Evolutionary conservation across 2,329 filamentous ascomycete genomes (phyloP).

Genomic region (Microdochium bolleyi): DNA sequence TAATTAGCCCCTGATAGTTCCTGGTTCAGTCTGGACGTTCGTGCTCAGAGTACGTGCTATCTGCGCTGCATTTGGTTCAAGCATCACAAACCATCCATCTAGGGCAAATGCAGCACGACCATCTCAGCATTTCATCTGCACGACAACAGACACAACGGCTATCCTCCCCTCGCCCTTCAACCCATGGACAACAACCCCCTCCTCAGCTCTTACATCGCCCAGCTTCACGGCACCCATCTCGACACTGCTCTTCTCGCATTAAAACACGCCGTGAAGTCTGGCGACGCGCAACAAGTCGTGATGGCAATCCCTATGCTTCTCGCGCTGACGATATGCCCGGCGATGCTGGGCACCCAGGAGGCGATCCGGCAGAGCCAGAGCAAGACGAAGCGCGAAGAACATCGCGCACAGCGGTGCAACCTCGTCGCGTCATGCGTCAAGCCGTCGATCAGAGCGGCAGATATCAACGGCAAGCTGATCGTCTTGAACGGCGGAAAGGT

Average conservation of each 20-base stretch:
- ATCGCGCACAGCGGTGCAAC: constrained; percentile 38
- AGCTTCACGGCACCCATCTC: constrained; percentile 11
- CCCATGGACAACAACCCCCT: background rate
- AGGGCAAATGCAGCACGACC: background rate
- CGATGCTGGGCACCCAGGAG: constrained; percentile 37
- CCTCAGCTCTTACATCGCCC: background rate
- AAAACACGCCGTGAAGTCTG: background rate
- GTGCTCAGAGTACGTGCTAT: no score
- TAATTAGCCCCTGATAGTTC: no score
- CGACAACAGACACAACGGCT: background rate
- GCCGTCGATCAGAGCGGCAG: constrained; percentile 30
- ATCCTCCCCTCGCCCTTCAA: background rate
- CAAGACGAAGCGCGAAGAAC: constrained; percentile 39
- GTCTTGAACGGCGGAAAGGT: constrained; percentile 36
- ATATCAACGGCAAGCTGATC: constrained; percentile 34
- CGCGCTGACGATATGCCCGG: constrained; percentile 31
- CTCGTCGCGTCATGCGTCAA: constrained; percentile 36
- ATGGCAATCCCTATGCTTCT: constrained; percentile 35
- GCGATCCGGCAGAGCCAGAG: constrained; percentile 40
- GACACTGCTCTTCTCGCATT: constrained; percentile 9
- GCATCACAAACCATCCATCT: background rate
- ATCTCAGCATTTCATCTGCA: background rate
- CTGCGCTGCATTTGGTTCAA: no score
- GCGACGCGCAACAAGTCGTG: constrained; percentile 8
- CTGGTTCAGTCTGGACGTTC: no score